phyloP scores from a whole-genome alignment of 306 rosid species.

The Begonia masoniana region DNA sequence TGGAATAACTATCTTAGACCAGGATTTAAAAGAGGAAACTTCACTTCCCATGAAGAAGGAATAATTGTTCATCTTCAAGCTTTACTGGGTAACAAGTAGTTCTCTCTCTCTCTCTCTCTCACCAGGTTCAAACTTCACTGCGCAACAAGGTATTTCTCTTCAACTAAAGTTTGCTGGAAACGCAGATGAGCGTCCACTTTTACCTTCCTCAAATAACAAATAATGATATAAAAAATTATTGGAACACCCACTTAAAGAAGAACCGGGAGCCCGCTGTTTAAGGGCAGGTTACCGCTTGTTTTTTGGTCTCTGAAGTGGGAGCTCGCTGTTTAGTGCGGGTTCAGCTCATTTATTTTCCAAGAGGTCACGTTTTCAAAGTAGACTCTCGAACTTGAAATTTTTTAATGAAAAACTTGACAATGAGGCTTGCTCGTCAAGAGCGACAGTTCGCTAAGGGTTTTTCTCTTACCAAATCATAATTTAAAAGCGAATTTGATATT shows the following conservation, averaged over 20 bases:
- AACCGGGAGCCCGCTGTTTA: conserved; percentile 23
- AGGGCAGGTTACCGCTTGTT: too few relatives aligned
- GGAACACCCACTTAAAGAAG: conserved; percentile 97
- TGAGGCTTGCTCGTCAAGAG: too few relatives aligned
- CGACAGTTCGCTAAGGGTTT: too few relatives aligned
- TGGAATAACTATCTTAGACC: conserved; percentile 98
- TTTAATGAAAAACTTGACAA: too few relatives aligned
- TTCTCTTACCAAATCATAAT: too few relatives aligned
- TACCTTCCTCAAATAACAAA: conserved; percentile 96
- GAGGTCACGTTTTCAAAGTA: too few relatives aligned
- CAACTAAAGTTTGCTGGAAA: background rate
- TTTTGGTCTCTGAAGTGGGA: too few relatives aligned
- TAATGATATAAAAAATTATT: conserved; percentile 83
- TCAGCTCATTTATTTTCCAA: too few relatives aligned
- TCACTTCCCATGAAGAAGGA: conserved; percentile 93
- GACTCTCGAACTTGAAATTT: too few relatives aligned
- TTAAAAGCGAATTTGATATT: too few relatives aligned
- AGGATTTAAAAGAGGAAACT: conserved; percentile 95
- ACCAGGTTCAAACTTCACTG: background rate
- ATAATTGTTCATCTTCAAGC: conserved; percentile 87
- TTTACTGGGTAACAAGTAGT: conserved; percentile 99
- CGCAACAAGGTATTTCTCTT: background rate
- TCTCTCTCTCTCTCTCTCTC: background rate
- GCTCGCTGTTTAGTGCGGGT: too few relatives aligned
- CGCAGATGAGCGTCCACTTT: conserved; percentile 85